Base-by-base conservation (phyloP, 2,329 filamentous ascomycete genomes). In the Blumeria graminis region DNA sequence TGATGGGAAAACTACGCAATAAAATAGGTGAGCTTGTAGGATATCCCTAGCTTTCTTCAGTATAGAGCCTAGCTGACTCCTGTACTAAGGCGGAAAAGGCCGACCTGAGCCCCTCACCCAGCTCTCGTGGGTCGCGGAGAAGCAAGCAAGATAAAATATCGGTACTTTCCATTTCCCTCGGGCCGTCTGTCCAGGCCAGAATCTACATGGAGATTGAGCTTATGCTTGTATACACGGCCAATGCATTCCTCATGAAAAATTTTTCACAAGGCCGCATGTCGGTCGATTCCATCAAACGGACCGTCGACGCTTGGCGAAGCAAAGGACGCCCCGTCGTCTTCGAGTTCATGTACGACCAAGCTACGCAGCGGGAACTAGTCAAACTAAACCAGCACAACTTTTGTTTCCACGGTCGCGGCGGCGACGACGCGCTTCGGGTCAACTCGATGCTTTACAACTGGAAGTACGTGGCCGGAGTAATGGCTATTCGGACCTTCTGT, bases 291-390 rank as follows among this genome's bases (percentile, higher is more conserved):
- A 62, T 66, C 38, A 66, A 64, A 57, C 65, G 63, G 56, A 62
- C 60, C 1, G 61, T 62, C n/a, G 64, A 66, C 32, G 54, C 48
- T 7, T 67, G 73, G 73, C 66, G 64, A 35, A 66, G 67, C 1
- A 73, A 72, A 57, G 72, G 73, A 53, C 66, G 72, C 10, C 70
- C 71, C 14, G 67, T 68, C 43, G 72, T 76, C 22, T 65, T 70
- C 8, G 71, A 76, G 58, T 76, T 76, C 61, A 70, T 71, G 59
- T 76, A 74, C 60, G 73, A 76, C 61, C 71, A 75, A 62, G 63
- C 64, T 18, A 75, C 72, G 8, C 74, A 77, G 61, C 68, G 69
- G 10, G 68, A 71, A 18, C 63, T 77, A 5, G 69, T 76, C 56
- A 60, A 68, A 10, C 64, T 67, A 50, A 75, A 76, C 59, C 64